Conservation (phyloP, 177 flowering plant genomes). For the Telopea speciosissima region DNA sequence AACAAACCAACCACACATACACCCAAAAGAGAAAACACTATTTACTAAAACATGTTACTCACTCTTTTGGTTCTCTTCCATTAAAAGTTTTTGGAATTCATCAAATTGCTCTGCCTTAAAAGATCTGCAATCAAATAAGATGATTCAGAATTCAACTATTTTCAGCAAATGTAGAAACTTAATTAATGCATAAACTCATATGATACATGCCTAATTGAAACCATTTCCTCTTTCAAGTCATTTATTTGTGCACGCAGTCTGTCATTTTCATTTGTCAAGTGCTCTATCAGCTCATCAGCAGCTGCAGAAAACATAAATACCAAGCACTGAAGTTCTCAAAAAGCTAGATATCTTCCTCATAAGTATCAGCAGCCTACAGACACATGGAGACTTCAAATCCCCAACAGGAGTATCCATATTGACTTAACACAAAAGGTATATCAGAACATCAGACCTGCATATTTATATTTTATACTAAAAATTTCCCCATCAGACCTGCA, state of each 20-base stretch:
- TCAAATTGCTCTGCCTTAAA: conserved; percentile 26
- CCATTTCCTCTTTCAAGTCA: conserved; percentile 42
- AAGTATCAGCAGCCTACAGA: background rate
- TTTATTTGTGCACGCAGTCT: conserved; percentile 29
- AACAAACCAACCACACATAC: too few relatives aligned
- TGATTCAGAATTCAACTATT: background rate
- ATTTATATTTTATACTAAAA: too few relatives aligned
- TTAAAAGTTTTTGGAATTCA: conserved; percentile 38
- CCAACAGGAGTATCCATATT: background rate
- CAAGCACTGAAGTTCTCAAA: background rate
- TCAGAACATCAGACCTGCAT: background rate
- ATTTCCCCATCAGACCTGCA: background rate
- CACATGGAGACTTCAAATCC: background rate
- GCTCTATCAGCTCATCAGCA: conserved; percentile 61
- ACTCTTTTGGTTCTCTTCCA: conserved; percentile 59
- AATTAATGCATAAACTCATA: conserved; percentile 1
- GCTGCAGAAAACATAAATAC: conserved; percentile 35
- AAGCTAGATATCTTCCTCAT: conserved; percentile 2
- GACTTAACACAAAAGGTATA: background rate
- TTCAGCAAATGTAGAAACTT: background rate
- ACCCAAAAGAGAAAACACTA: background rate
- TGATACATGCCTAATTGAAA: conserved; percentile 39
- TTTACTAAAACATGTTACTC: conserved; percentile 15
- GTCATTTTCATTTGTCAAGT: conserved; percentile 49
- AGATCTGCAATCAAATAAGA: conserved; percentile 35